Conservation (phyloP, 2,329 filamentous ascomycete genomes). For the Pseudocercospora cruenta region DNA sequence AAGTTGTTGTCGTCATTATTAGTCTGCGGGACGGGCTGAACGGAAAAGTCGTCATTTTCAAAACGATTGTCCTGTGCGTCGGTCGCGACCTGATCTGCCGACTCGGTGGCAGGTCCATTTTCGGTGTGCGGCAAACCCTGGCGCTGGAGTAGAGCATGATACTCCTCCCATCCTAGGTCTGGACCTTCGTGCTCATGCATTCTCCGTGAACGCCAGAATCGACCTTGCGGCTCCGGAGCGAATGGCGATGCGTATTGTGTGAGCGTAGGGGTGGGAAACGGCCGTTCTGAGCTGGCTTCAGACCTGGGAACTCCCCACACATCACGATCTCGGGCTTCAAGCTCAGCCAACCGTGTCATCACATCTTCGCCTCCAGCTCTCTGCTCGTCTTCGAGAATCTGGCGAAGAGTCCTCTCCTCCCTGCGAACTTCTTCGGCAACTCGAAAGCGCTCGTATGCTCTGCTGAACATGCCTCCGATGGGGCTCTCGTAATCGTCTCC, state of each 20-base stretch:
- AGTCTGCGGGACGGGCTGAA: conserved; percentile 22
- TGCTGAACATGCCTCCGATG: conserved; percentile 51
- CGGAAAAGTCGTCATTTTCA: conserved; percentile 6
- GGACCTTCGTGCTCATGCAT: conserved; percentile 2
- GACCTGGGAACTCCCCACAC: conserved; percentile 38
- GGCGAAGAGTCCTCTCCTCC: conserved; percentile 39
- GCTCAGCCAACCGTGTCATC: conserved; percentile 26
- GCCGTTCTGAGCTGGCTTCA: conserved; percentile 4
- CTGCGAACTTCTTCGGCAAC: conserved; percentile 45
- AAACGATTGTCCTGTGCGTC: not conserved
- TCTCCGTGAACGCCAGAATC: not conserved
- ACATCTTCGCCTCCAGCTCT: conserved; percentile 29
- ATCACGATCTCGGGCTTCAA: conserved; percentile 30
- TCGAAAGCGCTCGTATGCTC: conserved; percentile 49
- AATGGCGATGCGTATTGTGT: conserved; percentile 10
- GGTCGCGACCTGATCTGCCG: not conserved
- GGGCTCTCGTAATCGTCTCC: conserved; percentile 55
- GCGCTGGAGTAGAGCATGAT: conserved; percentile 34
- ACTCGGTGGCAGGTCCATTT: not conserved
- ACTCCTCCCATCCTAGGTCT: conserved; percentile 33
- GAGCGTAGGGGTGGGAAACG: conserved; percentile 12
- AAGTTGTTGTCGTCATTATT: conserved; percentile 29
- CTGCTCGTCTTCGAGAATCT: conserved; percentile 38
- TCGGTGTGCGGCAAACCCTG: conserved; percentile 32
- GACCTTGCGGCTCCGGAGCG: not conserved